Evolutionary conservation across 345 rosid species (phyloP), one percentile per base, ranked within the genome.

Genomic region (Eucalyptus sideroxylon): DNA sequence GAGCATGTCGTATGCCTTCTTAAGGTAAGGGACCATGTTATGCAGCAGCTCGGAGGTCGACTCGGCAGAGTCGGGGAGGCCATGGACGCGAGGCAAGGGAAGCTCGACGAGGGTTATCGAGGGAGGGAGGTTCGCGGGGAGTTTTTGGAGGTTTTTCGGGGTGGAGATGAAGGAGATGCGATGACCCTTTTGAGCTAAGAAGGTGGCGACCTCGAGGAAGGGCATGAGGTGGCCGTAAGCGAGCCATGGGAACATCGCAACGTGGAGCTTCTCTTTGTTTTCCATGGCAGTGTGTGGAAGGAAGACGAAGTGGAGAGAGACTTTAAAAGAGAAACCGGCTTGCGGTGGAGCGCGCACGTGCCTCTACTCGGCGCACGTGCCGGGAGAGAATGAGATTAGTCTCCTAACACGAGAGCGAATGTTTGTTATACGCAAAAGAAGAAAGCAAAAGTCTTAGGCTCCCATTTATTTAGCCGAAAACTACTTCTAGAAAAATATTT

Each of bases 1-100:
- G 47, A 94, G 88, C 23, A 87, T 55, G 77, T 94, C 95, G 85
- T 85, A 93, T 16, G 93, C 93, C 26, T 92, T 90, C 88, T 94
- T 94, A 8, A 94, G 87, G 16, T 91, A 77, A 60, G 91, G 92
- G 16, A 90, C 40, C 12, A 87, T 86, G 86, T 87, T 47, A 42
- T 90, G 89, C 26, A 91, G 92, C 5, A 93, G 16, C 86, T 94
- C 94, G 5, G 90, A 59, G 67, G 95, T 90, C 23, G 92, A 92
- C 90, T 94, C 96, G 4, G 89, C 91, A 9, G 59, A 27, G 12
- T 89, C 34, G 10, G 94, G 94, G 67, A 94, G 91, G 88, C 90
- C 91, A 47, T 87, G 80, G 45, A 91, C 86, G 3, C 40, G 83
- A 59, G 93, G 90, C 49, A 93, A 87, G 6, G 92, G 92, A 31